These are phyloP conservation scores for Allium sativum DNA, from an alignment of 106 monocot genomes.

Conservation along the genomic window DNA sequence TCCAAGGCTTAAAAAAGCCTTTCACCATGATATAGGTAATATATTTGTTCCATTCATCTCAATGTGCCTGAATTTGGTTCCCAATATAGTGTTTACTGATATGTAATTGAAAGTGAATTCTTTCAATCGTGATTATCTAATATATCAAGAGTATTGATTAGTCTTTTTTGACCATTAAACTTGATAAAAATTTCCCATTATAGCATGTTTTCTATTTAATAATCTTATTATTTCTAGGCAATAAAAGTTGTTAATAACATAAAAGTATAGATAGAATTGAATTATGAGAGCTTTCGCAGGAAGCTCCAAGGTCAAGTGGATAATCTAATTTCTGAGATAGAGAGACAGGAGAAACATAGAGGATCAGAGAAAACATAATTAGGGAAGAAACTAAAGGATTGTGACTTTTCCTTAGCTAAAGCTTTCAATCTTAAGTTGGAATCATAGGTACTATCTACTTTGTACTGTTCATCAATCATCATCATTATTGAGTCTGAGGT, in stretches of 20 bases:
- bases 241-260: conserved; percentile 74
- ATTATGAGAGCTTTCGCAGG: conserved; percentile 60
- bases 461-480: neutral
- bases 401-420: conserved; percentile 36
- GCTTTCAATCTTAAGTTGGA: conserved; percentile 20
- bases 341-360: conserved; percentile 46
- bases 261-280: conserved; percentile 65
- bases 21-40: too few species aligned
- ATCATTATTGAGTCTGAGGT: neutral
- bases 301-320: conserved; percentile 59
- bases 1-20: too few species aligned
- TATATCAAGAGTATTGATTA: too few species aligned
- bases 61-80: too few species aligned
- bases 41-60: too few species aligned
- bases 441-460: conserved; percentile 38
- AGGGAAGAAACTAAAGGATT: conserved; percentile 36
- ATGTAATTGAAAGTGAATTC: conserved; percentile 1
- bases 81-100: too few species aligned
- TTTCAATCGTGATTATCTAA: neutral
- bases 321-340: conserved; percentile 49
- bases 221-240: conserved; percentile 28
- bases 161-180: neutral
- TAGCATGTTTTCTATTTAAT: too few species aligned
- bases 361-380: conserved; percentile 38
- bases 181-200: too few species aligned